Percentiles rank a stretch among this genome's conserved stretches.
These are phyloP conservation scores for Pichia thaimueangensis DNA, from an alignment of 805 yeast genomes.

Conservation along the genomic window DNA sequence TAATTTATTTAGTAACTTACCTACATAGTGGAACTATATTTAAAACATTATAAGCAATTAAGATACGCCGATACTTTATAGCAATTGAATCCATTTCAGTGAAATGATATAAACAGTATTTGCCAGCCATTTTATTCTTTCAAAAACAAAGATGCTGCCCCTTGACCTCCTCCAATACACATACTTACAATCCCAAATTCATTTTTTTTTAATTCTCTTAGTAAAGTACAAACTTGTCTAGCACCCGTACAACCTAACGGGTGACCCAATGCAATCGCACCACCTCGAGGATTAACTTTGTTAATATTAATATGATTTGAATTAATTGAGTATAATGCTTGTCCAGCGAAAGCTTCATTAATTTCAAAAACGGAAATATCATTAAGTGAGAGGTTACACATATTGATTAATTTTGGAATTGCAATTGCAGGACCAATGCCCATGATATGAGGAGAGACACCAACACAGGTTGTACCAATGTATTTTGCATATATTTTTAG, in stretches of 20 bases:
- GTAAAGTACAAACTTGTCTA: conserved; percentile 83
- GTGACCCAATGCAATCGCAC: conserved; percentile 95
- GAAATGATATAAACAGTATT: too few species aligned
- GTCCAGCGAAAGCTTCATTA: conserved; percentile 97
- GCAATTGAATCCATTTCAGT: too few species aligned
- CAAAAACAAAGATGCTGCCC: conserved; percentile 85
- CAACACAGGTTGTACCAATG: conserved; percentile 72
- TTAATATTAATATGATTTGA: conserved; percentile 57
- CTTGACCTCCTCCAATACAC: conserved; percentile 99
- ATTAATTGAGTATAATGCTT: conserved; percentile 71
- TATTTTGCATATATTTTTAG: conserved; percentile 75
- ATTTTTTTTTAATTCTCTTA: conserved; percentile 72
- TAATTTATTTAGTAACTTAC: too few species aligned
- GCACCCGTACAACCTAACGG: conserved; percentile 85
- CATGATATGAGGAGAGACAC: conserved; percentile 97
- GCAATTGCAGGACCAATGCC: conserved; percentile 98
- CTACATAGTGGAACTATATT: too few species aligned
- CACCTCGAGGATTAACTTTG: conserved; percentile 87
- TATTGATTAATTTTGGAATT: conserved; percentile 67
- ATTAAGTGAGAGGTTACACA: conserved; percentile 40
- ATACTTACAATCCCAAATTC: conserved; percentile 88
- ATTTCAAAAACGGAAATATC: conserved; percentile 79
- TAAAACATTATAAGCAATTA: too few species aligned
- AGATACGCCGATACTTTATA: too few species aligned
- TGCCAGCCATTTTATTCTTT: too few species aligned